phyloP scores from a whole-genome alignment of 2,329 filamentous ascomycete genomes.

The Fusarium coicis region DNA sequence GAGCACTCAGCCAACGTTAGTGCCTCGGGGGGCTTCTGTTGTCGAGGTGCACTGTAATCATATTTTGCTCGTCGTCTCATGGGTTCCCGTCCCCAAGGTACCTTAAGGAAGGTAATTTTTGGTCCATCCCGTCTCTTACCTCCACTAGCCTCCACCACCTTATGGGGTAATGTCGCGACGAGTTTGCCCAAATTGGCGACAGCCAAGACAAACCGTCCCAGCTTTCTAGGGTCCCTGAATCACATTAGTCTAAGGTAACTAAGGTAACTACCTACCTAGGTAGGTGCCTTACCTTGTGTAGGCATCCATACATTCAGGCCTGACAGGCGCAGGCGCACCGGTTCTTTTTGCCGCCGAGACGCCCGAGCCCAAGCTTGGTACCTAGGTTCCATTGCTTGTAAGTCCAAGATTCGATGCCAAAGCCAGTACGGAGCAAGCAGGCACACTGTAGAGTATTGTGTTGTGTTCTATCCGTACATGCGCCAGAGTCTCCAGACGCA shows the following conservation, averaged over 20 bases:
- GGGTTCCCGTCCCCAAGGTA: neutral
- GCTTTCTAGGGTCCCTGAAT: conserved; percentile 32
- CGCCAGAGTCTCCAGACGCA: neutral
- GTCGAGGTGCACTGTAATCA: neutral
- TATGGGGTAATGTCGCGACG: conserved; percentile 31
- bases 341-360: conserved; percentile 32
- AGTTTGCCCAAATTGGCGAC: conserved; percentile 37
- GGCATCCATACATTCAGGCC: conserved; percentile 5
- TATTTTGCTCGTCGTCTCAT: neutral
- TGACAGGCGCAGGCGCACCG: conserved; percentile 36
- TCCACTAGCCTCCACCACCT: conserved; percentile 14
- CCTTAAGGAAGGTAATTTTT: neutral
- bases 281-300: no score
- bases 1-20: neutral
- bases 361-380: neutral
- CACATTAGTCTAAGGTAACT: neutral
- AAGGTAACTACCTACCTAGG: neutral
- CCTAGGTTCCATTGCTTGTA: neutral
- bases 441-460: neutral
- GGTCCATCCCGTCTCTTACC: conserved; percentile 2
- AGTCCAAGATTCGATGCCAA: neutral
- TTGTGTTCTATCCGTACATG: neutral
- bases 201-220: conserved; percentile 27
- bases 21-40: neutral
- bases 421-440: neutral